Base-by-base conservation (phyloP, 495 filamentous ascomycete species). In the Aspergillus cavernicola region DNA sequence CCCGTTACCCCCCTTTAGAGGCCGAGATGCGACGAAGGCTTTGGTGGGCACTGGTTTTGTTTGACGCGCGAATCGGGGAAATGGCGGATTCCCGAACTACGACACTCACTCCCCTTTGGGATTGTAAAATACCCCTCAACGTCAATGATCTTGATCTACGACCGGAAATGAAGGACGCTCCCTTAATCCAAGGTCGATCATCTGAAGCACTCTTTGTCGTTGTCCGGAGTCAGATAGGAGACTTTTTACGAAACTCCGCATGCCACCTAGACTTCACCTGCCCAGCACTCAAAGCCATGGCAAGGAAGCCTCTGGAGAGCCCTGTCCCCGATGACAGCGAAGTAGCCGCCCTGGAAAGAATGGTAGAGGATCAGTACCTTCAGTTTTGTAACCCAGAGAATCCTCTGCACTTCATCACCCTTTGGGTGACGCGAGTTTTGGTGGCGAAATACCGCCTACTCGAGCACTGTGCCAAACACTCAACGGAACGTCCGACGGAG, bases 1-100 rank as follows among this genome's bases (percentile, higher is more conserved):
- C 66, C 4, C 66, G 59, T 53, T 63, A 46, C 48, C 62, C 56
- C 11, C 50, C 63, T 15, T 53, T 85, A 42, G 80, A 85, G 48
- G 75, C 67, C 2, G 81, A 85, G 58, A 75, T 84, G 71, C 74
- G 79, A 47, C 76, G 81, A 41, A 63, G 82, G 32, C 73, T 85
- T 0, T 85, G 80, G 81, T 84, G 81, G 82, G 65, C 80, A 3
- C 65, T 84, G 2, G 59, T 75, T 0, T 42, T 75, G 24, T 76
- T 84, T 33, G 80, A 85, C 50, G 53, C 49, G 49, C 80, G 81
- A 28, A 72, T 80, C 18, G 40, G 72, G 60, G 76, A 80, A 53
- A 57, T 81, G 31, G 44, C 70, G 5, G 61, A 71, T 29, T 62
- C 63, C 39, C 74, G 69, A 52, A 56, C 55, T 7, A 46, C 62